Base-by-base conservation (phyloP, 1,284 basidiomycete genomes). In the Pterula multifida region DNA sequence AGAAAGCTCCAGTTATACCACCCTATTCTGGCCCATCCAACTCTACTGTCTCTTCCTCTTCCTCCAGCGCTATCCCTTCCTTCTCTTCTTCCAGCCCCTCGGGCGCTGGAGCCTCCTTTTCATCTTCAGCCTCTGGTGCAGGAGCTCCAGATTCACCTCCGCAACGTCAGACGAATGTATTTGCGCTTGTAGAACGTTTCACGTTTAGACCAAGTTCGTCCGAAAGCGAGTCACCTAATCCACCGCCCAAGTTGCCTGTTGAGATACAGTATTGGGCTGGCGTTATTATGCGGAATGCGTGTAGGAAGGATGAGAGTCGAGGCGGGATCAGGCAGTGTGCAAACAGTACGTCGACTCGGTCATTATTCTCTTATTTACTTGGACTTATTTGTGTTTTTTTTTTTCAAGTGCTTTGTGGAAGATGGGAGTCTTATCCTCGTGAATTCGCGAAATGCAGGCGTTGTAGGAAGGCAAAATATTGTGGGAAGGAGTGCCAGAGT, bases 181-280 rank as follows among this genome's bases (percentile, higher is more conserved):
- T 98, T 65, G 91, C 91, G 3, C 78, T 98, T 6, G 95, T 98
- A 19, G 95, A 98, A 64, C 73, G 92, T 45, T 98, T 96, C 70
- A 98, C 95, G 0, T 94, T 94, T 69, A 81, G 91, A 45, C 88
- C 92, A 0, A 88, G 88, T 48, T 81, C 86, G 19, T 79, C 81
- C 1, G 89, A 93, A 61, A 76, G 77, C 24, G 78, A 83, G 56
- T 68, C 90, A 53, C 76, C 78, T 3, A 79, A 80, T 55, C 81
- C 80, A 0, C 81, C 81, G 13, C 81, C 82, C 2, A 72, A 74
- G 51, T 72, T 98, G 3, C 91, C 93, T 0, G 73, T 75, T 21
- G 94, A 98, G 65, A 96, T 98, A 48, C 92, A 98, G 68, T 98
- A 97, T 62, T 98, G 95, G 96, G 95, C 95, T 0, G 93, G 94